Conservation (phyloP, 176 grass and related monocot genomes). For the Carex pumila region DNA sequence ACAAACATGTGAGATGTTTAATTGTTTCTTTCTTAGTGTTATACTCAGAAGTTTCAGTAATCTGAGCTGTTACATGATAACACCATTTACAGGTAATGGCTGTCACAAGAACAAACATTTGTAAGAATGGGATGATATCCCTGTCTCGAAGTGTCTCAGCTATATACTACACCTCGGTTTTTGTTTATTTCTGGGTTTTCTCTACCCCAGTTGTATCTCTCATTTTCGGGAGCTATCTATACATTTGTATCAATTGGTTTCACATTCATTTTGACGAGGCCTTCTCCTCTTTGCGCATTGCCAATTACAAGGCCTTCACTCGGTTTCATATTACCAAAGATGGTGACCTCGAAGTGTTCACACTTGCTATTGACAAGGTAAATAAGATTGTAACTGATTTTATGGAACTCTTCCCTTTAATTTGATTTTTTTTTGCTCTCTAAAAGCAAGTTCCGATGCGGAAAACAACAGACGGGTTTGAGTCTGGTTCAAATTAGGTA, state of each 20-base stretch:
- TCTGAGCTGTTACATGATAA: conserved; percentile 9
- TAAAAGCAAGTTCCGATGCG: not conserved
- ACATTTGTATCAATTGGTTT: conserved; percentile 96
- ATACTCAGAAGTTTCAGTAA: not conserved
- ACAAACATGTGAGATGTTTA: not conserved
- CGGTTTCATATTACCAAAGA: conserved; percentile 74
- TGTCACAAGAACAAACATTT: conserved; percentile 71
- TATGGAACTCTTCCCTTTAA: not conserved
- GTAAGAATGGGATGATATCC: conserved; percentile 54
- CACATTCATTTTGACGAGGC: conserved; percentile 97
- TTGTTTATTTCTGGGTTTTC: conserved; percentile 92
- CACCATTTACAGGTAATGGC: conserved; percentile 51
- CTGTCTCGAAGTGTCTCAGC: conserved; percentile 48
- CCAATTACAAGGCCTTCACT: conserved; percentile 97
- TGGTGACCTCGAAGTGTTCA: conserved; percentile 82
- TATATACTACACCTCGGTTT: conserved; percentile 89
- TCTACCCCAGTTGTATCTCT: conserved; percentile 92
- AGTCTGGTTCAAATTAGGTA: not conserved
- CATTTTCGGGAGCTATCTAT: conserved; percentile 93
- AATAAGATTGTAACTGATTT: not conserved
- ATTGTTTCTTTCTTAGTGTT: not conserved
- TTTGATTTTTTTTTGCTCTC: not conserved
- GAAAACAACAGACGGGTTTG: not conserved
- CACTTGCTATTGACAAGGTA: conserved; percentile 96
- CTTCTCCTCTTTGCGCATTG: conserved; percentile 88